phyloP scores from a whole-genome alignment of 2,329 filamentous ascomycete species.

The Cladosporium sp. region DNA sequence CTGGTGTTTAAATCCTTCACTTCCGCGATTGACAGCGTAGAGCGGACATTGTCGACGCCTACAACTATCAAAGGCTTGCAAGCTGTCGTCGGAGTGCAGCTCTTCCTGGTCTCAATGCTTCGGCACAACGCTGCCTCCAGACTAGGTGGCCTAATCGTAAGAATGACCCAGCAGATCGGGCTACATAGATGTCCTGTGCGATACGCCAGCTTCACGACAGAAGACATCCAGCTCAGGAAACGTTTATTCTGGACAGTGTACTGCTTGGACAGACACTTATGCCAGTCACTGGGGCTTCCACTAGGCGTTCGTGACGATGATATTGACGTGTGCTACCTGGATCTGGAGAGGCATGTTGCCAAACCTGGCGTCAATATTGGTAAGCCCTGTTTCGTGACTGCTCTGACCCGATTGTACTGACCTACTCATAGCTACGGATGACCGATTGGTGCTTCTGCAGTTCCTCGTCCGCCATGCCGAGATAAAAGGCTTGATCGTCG shows the following conservation, averaged over 20 bases:
- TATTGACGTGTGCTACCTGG: constrained; percentile 58
- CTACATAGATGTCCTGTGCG: constrained; percentile 59
- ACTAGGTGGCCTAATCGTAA: constrained; percentile 55
- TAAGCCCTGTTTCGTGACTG: neutral
- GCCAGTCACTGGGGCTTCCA: constrained; percentile 57
- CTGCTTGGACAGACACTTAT: constrained; percentile 56
- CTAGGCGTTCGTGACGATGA: constrained; percentile 58
- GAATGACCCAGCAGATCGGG: constrained; percentile 58
- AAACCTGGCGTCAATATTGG: constrained; percentile 14
- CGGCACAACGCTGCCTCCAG: constrained; percentile 59
- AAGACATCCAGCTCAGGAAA: constrained; percentile 51
- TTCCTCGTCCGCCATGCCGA: constrained; percentile 50
- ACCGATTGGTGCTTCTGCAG: constrained; percentile 17
- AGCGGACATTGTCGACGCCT: constrained; percentile 49
- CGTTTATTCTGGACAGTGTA: constrained; percentile 61
- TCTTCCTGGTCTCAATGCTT: constrained; percentile 58
- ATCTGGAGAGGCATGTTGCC: constrained; percentile 46
- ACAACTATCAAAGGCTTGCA: constrained; percentile 52
- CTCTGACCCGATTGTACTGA: neutral
- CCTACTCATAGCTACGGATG: neutral
- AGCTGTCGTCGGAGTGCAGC: constrained; percentile 54
- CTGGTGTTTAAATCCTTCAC: constrained; percentile 53
- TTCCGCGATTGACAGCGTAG: constrained; percentile 52
- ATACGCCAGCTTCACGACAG: constrained; percentile 51
- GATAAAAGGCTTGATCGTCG: constrained; percentile 53